Percentiles rank a stretch among this genome's conserved stretches.
Evolutionary conservation across 345 rosid genomes (phyloP).

Genomic region (Corymbia maculata): DNA sequence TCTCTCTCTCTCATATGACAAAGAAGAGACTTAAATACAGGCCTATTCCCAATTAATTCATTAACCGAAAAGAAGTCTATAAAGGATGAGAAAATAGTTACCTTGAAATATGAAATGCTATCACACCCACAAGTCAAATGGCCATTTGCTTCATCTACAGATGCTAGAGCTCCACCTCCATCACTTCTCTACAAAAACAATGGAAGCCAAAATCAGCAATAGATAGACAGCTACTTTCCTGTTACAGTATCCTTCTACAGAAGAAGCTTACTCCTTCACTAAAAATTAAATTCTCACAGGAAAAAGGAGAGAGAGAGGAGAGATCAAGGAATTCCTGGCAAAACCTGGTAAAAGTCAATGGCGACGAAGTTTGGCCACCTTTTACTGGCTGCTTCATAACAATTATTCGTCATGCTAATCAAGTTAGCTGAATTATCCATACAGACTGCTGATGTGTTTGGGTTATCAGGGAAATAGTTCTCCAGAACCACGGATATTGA

Average conservation of each 20-base stretch:
- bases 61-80: background rate
- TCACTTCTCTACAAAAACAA: conserved; percentile 56
- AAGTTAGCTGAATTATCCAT: conserved; percentile 72
- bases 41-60: background rate
- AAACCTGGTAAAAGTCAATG: conserved; percentile 86
- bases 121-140: conserved; percentile 91
- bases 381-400: conserved; percentile 62
- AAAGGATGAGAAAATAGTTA: background rate
- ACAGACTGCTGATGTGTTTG: conserved; percentile 51
- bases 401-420: conserved; percentile 52
- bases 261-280: background rate
- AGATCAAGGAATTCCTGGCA: background rate
- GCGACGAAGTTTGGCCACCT: conserved; percentile 99
- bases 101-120: conserved; percentile 71
- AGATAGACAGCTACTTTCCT: background rate
- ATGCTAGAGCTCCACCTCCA: conserved; percentile 88
- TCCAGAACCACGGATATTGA: conserved; percentile 53
- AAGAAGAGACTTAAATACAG: background rate
- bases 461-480: conserved; percentile 65
- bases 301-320: background rate
- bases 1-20: background rate
- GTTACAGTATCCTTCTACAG: background rate
- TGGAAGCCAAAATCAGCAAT: background rate
- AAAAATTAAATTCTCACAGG: background rate
- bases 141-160: conserved; percentile 75